Evolutionary conservation across 305 asterid species (phyloP).

Genomic region (Fraxinus sp.): DNA sequence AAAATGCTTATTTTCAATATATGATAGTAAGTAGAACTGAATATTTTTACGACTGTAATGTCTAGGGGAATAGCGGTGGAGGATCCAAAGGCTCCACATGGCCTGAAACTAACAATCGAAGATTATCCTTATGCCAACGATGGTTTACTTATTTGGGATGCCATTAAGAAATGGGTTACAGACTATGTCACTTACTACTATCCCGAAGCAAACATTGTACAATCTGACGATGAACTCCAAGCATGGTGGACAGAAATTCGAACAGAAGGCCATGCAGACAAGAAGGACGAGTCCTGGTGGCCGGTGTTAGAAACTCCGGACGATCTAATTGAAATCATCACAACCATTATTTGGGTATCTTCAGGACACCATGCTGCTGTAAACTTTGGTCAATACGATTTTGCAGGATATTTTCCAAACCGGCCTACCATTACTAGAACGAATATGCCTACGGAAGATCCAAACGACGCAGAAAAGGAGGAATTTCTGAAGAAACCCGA

Average conservation of each 20-base stretch:
- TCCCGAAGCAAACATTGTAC: slow-evolving; percentile 27
- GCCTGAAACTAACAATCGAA: slow-evolving; percentile 58
- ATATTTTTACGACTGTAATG: not conserved
- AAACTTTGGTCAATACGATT: slow-evolving; percentile 72
- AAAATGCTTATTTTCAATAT: not conserved
- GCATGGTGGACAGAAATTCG: slow-evolving; percentile 80
- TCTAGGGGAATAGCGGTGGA: slow-evolving; percentile 75
- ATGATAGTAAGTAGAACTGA: not conserved
- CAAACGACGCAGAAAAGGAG: slow-evolving; percentile 34
- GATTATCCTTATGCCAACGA: slow-evolving; percentile 86
- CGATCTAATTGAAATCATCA: slow-evolving; percentile 47
- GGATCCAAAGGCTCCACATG: slow-evolving; percentile 70
- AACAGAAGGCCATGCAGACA: slow-evolving; percentile 70
- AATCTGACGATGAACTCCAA: slow-evolving; percentile 64
- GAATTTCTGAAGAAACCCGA: slow-evolving; percentile 57
- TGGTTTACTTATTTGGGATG: slow-evolving; percentile 74
- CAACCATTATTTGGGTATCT: slow-evolving; percentile 65
- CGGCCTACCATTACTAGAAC: slow-evolving; percentile 62
- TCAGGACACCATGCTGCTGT: slow-evolving; percentile 84
- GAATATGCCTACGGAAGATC: slow-evolving; percentile 60
- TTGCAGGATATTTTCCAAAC: slow-evolving; percentile 67
- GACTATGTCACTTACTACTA: slow-evolving; percentile 60
- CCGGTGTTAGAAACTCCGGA: slow-evolving; percentile 44
- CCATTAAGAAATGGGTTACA: slow-evolving; percentile 65
- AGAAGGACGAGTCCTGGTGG: slow-evolving; percentile 82